A percentile compares a stretch with the other conserved stretches of the same genome.
Conservation (phyloP, 2,329 filamentous ascomycete species). For the Colletotrichum australisinense region DNA sequence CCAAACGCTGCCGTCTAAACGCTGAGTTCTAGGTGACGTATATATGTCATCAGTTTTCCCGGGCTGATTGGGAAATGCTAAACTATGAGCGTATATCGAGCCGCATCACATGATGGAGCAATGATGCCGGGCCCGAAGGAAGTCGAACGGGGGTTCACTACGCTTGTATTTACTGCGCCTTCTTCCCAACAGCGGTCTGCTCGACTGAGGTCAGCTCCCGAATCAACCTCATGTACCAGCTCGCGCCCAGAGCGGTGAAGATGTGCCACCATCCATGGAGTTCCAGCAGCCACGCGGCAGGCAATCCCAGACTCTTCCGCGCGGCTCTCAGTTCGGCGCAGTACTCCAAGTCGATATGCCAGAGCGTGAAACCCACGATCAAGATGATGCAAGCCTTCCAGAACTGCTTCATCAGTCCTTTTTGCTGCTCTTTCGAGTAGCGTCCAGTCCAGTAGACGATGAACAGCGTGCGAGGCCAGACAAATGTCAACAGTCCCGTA, state of each 20-base stretch:
- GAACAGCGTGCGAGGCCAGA: conserved; percentile 48
- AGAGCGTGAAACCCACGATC: conserved; percentile 61
- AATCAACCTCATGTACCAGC: conserved; percentile 48
- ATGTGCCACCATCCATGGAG: conserved; percentile 75
- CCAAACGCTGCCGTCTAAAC: no score
- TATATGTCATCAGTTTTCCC: background rate
- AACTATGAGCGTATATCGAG: background rate
- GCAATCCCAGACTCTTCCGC: conserved; percentile 60
- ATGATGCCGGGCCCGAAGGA: background rate
- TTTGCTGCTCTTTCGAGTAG: conserved; percentile 42
- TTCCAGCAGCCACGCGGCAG: conserved; percentile 67
- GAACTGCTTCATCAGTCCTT: conserved; percentile 40
- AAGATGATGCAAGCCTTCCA: conserved; percentile 48
- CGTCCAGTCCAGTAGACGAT: conserved; percentile 46
- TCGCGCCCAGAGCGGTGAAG: conserved; percentile 66
- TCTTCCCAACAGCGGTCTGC: background rate
- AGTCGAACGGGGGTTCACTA: no score
- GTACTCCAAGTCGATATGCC: conserved; percentile 67
- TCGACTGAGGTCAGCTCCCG: conserved; percentile 36
- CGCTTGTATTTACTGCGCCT: conserved; percentile 5
- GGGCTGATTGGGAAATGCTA: background rate
- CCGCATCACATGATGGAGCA: background rate
- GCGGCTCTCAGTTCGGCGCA: conserved; percentile 60
- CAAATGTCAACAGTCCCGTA: conserved; percentile 44
- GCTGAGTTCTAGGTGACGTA: background rate